Evolutionary conservation across 805 yeast species (phyloP).

Genomic region (Saturnispora diversa): DNA sequence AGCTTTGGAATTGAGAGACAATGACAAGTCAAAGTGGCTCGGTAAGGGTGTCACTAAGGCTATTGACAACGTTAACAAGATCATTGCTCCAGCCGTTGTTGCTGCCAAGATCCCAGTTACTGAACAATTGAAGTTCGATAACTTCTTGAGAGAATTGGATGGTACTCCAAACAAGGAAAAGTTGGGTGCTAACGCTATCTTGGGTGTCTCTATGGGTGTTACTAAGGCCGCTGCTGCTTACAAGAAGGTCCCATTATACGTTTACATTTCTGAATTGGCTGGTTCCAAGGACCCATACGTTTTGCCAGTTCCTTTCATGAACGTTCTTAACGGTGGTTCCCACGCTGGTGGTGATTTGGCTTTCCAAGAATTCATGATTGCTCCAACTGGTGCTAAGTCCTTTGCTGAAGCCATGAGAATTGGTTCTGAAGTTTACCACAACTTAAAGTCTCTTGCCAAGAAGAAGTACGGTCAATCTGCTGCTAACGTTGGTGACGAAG

Average conservation of each 20-base stretch:
- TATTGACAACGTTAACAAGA: slow-evolving; percentile 88
- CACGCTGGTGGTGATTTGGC: slow-evolving; percentile 99
- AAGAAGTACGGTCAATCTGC: slow-evolving; percentile 96
- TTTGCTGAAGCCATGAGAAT: slow-evolving; percentile 95
- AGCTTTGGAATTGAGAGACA: slow-evolving; percentile 97
- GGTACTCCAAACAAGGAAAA: slow-evolving; percentile 97
- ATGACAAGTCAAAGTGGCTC: slow-evolving; percentile 94
- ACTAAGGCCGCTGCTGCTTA: slow-evolving; percentile 98
- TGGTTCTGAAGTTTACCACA: slow-evolving; percentile 97
- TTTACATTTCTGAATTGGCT: slow-evolving; percentile 78
- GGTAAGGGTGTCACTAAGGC: slow-evolving; percentile 99
- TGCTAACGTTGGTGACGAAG: slow-evolving; percentile 99
- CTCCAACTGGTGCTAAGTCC: slow-evolving; percentile 82
- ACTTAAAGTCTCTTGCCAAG: slow-evolving; percentile 86
- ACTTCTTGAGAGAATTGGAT: slow-evolving; percentile 77
- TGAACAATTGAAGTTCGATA: slow-evolving; percentile 82
- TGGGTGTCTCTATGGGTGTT: slow-evolving; percentile 95
- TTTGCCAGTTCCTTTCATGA: slow-evolving; percentile 98
- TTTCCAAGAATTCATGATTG: slow-evolving; percentile 99
- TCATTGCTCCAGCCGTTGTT: slow-evolving; percentile 90
- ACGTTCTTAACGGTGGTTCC: slow-evolving; percentile 98
- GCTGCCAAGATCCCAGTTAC: slow-evolving; percentile 74
- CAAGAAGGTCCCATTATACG: slow-evolving; percentile 87
- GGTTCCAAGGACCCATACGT: slow-evolving; percentile 78
- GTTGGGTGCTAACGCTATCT: slow-evolving; percentile 97